Evolutionary conservation across 345 rosid genomes (phyloP), one percentile per base, ranked within the genome.

Genomic region (Citrus reticulata): DNA sequence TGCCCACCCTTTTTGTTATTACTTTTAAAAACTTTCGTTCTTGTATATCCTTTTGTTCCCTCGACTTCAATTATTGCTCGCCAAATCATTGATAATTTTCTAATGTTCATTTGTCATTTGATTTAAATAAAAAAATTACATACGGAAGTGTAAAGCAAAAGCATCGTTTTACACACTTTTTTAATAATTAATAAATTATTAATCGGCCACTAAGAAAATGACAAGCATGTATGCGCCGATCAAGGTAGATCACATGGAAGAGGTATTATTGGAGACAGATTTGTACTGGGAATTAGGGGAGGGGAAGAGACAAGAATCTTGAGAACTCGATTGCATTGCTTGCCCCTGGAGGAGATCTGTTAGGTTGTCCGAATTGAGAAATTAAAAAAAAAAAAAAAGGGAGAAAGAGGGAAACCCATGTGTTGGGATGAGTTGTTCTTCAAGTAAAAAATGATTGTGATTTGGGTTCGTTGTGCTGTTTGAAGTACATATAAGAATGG

Each of bases 241-340:
- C 27, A 73, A 58, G 64, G 6, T 46, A 10, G 19, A 54, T 76
- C 86, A 77, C 88, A 83, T 83, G 83, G 77, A 77, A 73, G 76
- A 32, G 74, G 42, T 46, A 35, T 58, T 77, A 40, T 35, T 60
- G 6, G 62, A 74, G 9, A 37, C 60, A 39, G 34, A 13, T 72
- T 35, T 9, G 72, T 19, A 34, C 66, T 74, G 69, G 78, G 73
- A 73, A 67, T 67, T 34, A 67, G 6, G 34, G 49, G 13, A 63
- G 65, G 58, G 39, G 72, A 76, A 55, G 46, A 70, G 85, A 73
- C 88, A 81, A 77, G 79, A 85, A 81, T 81, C 83, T 73, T 81
- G 71, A 63, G 40, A 35, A 35, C 40, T 27, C 25, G 81, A 76
- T 79, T 62, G 37, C 58, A n/a, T 74, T 46, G 51, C 51, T 75